Percentiles rank a stretch among this genome's conserved stretches.
Evolutionary conservation across 2,329 filamentous ascomycete genomes (phyloP).

Genomic region (Ceratocystis ficicola): DNA sequence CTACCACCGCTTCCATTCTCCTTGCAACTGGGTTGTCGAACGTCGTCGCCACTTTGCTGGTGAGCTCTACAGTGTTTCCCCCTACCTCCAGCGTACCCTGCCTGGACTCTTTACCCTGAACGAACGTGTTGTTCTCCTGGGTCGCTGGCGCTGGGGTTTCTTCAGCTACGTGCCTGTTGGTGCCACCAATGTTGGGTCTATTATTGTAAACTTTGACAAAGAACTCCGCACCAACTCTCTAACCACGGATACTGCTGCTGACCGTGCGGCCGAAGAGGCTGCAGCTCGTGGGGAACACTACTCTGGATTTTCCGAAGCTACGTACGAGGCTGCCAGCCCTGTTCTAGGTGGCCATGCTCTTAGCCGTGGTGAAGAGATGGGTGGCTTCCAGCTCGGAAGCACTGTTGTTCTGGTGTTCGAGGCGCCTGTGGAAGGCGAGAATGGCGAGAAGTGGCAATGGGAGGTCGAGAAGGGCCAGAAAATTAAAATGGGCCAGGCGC

Average conservation of each 20-base stretch:
- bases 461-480: constrained; percentile 73
- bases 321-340: constrained; percentile 64
- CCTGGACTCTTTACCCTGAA: constrained; percentile 94
- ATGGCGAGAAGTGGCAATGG: constrained; percentile 55
- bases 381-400: constrained; percentile 89
- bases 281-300: constrained; percentile 65
- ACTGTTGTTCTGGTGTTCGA: constrained; percentile 95
- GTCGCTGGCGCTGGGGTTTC: constrained; percentile 93
- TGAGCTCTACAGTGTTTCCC: constrained; percentile 87
- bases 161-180: constrained; percentile 93
- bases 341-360: constrained; percentile 75
- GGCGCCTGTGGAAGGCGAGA: constrained; percentile 50
- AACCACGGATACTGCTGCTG: constrained; percentile 82
- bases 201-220: constrained; percentile 91
- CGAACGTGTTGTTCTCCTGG: constrained; percentile 85
- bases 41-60: constrained; percentile 93
- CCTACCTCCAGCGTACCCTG: constrained; percentile 83
- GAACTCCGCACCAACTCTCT: constrained; percentile 89
- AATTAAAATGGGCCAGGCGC: constrained; percentile 75
- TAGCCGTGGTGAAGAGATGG: constrained; percentile 88
- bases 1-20: constrained; percentile 97
- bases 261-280: constrained; percentile 71
- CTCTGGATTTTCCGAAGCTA: constrained; percentile 84
- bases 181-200: constrained; percentile 93
- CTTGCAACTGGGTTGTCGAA: constrained; percentile 89